Evolutionary conservation across 176 grass and related monocot genomes (phyloP).

Genomic region (Poa pratensis): DNA sequence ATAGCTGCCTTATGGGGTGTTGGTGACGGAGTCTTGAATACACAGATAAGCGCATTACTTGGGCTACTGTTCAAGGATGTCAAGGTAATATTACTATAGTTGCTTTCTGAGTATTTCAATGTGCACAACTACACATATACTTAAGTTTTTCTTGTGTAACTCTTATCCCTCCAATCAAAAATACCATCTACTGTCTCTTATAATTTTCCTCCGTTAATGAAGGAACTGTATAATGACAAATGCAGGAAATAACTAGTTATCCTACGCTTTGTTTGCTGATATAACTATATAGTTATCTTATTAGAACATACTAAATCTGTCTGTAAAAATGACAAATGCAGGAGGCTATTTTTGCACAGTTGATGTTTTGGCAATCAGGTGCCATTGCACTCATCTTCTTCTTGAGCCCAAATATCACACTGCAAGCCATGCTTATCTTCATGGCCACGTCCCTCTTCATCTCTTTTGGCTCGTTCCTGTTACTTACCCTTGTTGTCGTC

Average conservation of each 20-base stretch:
- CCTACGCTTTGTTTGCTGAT: background rate
- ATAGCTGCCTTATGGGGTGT: conserved; percentile 90
- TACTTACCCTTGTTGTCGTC: conserved; percentile 55
- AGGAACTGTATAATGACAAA: background rate
- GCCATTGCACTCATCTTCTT: conserved; percentile 89
- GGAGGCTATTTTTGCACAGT: conserved; percentile 90
- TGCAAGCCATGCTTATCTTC: conserved; percentile 74
- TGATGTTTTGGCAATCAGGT: conserved; percentile 91
- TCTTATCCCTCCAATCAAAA: too few species aligned
- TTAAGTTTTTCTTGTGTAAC: too few species aligned
- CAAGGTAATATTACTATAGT: conserved; percentile 57
- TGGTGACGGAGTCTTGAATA: conserved; percentile 90
- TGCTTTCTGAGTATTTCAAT: too few species aligned
- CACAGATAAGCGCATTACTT: conserved; percentile 81
- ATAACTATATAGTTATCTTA: conserved; percentile 4
- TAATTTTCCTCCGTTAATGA: background rate
- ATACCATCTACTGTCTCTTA: too few species aligned
- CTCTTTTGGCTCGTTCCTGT: conserved; percentile 62
- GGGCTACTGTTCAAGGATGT: conserved; percentile 79
- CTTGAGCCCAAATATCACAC: conserved; percentile 70
- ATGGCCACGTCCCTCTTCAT: conserved; percentile 56
- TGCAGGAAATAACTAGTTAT: background rate
- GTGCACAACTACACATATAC: too few species aligned
- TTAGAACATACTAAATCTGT: conserved; percentile 26
- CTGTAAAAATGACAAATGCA: conserved; percentile 47